Evolutionary conservation across 176 grass and related monocot genomes (phyloP), one percentile per base, ranked within the genome.

Genomic region (Aegilops tauschii): DNA sequence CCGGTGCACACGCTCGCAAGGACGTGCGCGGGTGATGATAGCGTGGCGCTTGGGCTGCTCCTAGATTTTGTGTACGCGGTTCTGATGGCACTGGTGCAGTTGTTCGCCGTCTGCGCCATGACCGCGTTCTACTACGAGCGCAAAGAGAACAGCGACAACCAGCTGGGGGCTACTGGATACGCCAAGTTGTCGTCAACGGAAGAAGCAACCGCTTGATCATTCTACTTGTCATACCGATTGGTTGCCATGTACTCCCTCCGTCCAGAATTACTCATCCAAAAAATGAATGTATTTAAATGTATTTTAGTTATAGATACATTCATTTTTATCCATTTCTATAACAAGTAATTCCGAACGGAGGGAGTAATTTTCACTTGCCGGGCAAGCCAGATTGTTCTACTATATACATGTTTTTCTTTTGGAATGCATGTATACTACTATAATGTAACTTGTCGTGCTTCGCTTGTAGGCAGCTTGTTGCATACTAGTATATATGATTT

Each of bases 71-170:
- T 88, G 1, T 83, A 63, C 49, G 49, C 4, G 12, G 8, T 35
- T n/a, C 29, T 83, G 50, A 44, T 37, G 12, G 50, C 27, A 6
- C 27, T 31, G 13, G 50, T 88, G 73, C 27, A 62, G 9, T 0
- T 88, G 50, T 88, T 83, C 54, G 35, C 36, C 5, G 1, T 47
- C 2, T 77, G 80, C 62, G 52, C 80, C 72, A 49, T 84, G 35
- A 14, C 80, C 31, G 62, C 80, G 27, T 79, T 83, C 50, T 88
- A 83, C 73, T 83, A 69, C 63, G 80, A 83, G 80, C 76, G 86
- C 50, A 78, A 35, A 36, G 37, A n/a, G 30, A 20, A 16, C 29
- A 65, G 14, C 13, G 25, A 23, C 40, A 39, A 29, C 5, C 40
- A 83, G 27, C 64, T 29, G 3, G 37, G 13, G 28, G 6, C 20